Evolutionary conservation across 495 filamentous ascomycete species (phyloP).

Genomic region (Aspergillus nanangensis): DNA sequence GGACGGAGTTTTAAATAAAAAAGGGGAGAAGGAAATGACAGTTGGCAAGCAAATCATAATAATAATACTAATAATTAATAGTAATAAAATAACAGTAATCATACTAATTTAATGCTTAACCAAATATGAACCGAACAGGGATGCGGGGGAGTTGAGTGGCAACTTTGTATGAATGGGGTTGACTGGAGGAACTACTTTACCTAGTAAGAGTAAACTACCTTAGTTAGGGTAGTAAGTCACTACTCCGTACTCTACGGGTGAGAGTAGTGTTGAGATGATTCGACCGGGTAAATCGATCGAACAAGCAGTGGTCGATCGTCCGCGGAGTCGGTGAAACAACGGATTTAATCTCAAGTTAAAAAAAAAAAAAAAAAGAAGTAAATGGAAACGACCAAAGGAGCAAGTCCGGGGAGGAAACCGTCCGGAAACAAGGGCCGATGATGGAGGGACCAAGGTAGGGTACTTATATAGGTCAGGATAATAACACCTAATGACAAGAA

Average conservation of each 20-base stretch:
- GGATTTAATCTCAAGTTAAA: neutral
- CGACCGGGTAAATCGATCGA: neutral
- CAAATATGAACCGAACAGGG: too few species aligned
- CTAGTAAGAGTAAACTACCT: too few species aligned
- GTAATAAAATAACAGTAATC: too few species aligned
- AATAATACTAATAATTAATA: too few species aligned
- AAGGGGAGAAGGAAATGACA: neutral
- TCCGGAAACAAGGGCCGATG: neutral
- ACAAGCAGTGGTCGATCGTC: neutral
- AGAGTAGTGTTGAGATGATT: neutral
- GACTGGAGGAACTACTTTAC: too few species aligned
- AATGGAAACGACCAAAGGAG: constrained; percentile 16
- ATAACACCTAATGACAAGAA: too few species aligned
- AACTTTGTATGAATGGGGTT: too few species aligned
- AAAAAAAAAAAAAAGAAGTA: too few species aligned
- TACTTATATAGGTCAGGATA: too few species aligned
- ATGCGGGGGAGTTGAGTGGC: neutral
- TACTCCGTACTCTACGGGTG: too few species aligned
- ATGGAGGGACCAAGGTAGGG: neutral
- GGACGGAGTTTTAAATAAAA: neutral
- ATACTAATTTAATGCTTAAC: too few species aligned
- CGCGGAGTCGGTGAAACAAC: neutral
- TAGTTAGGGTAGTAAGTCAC: too few species aligned
- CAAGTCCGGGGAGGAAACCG: constrained; percentile 14
- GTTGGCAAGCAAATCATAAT: neutral